phyloP scores from a whole-genome alignment of 78 protist genomes.

The Pigoraptor vietnamica region DNA sequence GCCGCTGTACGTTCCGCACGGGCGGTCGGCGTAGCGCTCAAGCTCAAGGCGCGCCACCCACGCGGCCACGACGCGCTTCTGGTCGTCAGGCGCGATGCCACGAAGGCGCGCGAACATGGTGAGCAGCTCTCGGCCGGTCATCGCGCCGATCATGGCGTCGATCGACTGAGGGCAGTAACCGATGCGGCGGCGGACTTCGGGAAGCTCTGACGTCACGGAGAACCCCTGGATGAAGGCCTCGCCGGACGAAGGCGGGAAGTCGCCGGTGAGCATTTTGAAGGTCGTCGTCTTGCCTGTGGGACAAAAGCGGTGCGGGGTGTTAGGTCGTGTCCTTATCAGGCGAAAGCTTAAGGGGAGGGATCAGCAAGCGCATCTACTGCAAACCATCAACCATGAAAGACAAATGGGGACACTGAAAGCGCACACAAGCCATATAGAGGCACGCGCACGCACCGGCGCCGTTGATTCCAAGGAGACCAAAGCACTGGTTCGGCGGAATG shows the following conservation, averaged over 20 bases:
- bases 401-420: no score
- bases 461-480: not conserved
- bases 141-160: constrained; percentile 20
- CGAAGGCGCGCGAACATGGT: constrained; percentile 68
- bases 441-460: not conserved
- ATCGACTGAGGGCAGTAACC: constrained; percentile 73
- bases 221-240: not conserved
- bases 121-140: constrained; percentile 71
- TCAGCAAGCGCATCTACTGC: no score
- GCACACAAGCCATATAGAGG: no score
- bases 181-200: constrained; percentile 20
- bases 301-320: no score
- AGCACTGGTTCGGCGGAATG: not conserved
- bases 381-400: no score
- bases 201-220: not conserved
- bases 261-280: constrained; percentile 47
- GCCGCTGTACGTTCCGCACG: constrained; percentile 32
- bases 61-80: not conserved
- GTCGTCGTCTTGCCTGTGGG: constrained; percentile 34
- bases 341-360: no score
- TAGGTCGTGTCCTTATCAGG: no score
- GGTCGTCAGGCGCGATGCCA: constrained; percentile 14
- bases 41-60: not conserved
- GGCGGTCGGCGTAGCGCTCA: not conserved
- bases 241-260: not conserved